Evolutionary conservation across 2,329 filamentous ascomycete species (phyloP).

Genomic region (Alternaria sp.): DNA sequence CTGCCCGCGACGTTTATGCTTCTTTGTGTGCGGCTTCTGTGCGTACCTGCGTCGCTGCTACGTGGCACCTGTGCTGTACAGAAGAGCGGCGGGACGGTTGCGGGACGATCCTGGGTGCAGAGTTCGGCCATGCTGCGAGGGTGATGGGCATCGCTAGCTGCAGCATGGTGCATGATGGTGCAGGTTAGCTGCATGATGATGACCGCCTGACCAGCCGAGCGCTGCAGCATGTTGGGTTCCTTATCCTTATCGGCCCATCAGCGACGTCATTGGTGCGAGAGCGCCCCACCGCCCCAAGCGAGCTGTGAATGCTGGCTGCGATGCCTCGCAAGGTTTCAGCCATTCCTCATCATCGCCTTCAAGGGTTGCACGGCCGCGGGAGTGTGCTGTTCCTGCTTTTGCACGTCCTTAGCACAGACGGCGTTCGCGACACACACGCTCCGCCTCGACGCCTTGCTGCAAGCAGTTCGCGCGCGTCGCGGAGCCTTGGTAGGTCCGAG

Average conservation of each 20-base stretch:
- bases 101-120: slow-evolving; percentile 47
- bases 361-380: slow-evolving; percentile 21
- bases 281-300: slow-evolving; percentile 14
- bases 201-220: slow-evolving; percentile 22
- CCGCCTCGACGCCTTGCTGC: slow-evolving; percentile 12
- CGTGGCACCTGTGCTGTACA: slow-evolving; percentile 48
- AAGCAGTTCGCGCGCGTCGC: neutral
- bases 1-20: slow-evolving; percentile 29
- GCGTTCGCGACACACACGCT: slow-evolving; percentile 12
- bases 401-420: slow-evolving; percentile 2
- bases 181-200: slow-evolving; percentile 9
- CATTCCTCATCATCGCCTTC: slow-evolving; percentile 9
- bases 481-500: slow-evolving; percentile 5
- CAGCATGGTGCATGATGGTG: slow-evolving; percentile 18
- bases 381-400: slow-evolving; percentile 24
- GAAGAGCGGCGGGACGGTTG: slow-evolving; percentile 41
- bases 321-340: slow-evolving; percentile 14
- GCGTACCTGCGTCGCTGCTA: slow-evolving; percentile 44
- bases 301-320: slow-evolving; percentile 17
- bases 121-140: slow-evolving; percentile 28
- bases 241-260: slow-evolving; percentile 31
- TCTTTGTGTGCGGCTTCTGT: slow-evolving; percentile 33
- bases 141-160: slow-evolving; percentile 39
- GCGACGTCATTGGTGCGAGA: slow-evolving; percentile 29
- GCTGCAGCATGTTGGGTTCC: slow-evolving; percentile 10